These are phyloP conservation scores for Pyricularia sp. DNA, from an alignment of 2,329 filamentous ascomycete genomes.

Conservation along the genomic window DNA sequence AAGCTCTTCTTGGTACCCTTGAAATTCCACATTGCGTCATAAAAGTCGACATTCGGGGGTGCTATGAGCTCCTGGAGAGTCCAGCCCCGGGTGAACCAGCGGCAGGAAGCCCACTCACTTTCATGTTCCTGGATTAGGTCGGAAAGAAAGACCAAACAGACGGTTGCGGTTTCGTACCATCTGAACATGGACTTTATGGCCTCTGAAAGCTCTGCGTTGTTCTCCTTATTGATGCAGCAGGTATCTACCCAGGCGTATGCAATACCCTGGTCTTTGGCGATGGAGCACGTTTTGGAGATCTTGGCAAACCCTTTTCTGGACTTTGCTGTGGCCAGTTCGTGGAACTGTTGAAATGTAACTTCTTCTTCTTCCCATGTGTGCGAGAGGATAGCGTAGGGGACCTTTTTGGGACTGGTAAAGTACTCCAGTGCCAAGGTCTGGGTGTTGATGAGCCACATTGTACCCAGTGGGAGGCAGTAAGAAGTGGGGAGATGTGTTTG, in stretches of 20 bases:
- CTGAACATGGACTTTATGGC: constrained; percentile 11
- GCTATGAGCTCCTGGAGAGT: constrained; percentile 5
- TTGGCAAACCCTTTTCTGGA: constrained; percentile 4
- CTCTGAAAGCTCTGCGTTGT: constrained; percentile 9
- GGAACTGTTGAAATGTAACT: constrained; percentile 4
- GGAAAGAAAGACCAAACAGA: constrained; percentile 7
- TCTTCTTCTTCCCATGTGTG: constrained; percentile 9
- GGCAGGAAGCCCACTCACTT: not conserved
- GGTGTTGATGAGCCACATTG: constrained; percentile 11
- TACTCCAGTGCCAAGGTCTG: constrained; percentile 8
- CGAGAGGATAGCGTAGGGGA: constrained; percentile 11
- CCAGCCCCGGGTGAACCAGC: constrained; percentile 5
- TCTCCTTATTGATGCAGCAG: constrained; percentile 12
- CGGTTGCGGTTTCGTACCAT: constrained; percentile 7
- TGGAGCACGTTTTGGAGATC: constrained; percentile 1
- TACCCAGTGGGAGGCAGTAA: not conserved
- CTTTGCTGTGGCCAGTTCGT: not conserved
- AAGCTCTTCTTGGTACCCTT: not conserved
- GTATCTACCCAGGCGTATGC: constrained; percentile 11
- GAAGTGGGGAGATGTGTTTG: not conserved
- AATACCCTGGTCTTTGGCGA: constrained; percentile 2
- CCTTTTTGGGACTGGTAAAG: constrained; percentile 5
- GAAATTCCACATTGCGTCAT: constrained; percentile 1
- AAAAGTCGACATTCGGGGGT: not conserved
- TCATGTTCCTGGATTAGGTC: not conserved